These are phyloP conservation scores for Clarireedia paspali DNA, from an alignment of 2,329 filamentous ascomycete genomes.

Conservation along the genomic window DNA sequence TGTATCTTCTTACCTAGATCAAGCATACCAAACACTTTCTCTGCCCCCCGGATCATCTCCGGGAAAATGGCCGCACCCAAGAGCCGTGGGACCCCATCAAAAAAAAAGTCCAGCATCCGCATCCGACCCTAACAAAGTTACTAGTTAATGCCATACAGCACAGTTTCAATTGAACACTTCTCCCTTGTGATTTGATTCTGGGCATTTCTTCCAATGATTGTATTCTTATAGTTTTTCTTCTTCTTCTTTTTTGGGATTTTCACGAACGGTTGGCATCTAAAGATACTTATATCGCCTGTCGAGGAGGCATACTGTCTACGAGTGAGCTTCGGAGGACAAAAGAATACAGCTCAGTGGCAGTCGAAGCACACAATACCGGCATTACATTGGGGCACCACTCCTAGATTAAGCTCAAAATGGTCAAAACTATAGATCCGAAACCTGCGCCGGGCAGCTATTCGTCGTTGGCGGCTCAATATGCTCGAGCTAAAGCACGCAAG, in stretches of 20 bases:
- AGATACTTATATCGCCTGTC: no score
- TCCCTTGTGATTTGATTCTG: not conserved
- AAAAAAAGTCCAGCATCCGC: not conserved
- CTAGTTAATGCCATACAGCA: not conserved
- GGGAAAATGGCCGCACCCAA: not conserved
- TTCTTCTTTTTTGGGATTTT: not conserved
- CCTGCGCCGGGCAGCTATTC: constrained; percentile 24
- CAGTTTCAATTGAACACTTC: constrained; percentile 2
- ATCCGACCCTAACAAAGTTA: no score
- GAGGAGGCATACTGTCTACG: no score
- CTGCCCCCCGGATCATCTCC: no score
- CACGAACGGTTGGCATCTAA: not conserved
- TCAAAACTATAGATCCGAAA: constrained; percentile 18
- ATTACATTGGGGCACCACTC: no score
- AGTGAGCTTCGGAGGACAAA: no score
- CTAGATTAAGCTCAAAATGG: constrained; percentile 11
- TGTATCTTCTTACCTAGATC: no score
- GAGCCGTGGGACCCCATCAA: not conserved
- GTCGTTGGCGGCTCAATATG: constrained; percentile 28
- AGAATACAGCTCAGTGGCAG: not conserved
- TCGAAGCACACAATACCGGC: no score
- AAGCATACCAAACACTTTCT: no score
- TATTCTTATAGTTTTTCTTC: not conserved
- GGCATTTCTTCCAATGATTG: not conserved
- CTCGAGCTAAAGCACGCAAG: constrained; percentile 25